These are phyloP conservation scores for Solanum hybrid DNA, from an alignment of 305 asterid species.

Conservation along the genomic window DNA sequence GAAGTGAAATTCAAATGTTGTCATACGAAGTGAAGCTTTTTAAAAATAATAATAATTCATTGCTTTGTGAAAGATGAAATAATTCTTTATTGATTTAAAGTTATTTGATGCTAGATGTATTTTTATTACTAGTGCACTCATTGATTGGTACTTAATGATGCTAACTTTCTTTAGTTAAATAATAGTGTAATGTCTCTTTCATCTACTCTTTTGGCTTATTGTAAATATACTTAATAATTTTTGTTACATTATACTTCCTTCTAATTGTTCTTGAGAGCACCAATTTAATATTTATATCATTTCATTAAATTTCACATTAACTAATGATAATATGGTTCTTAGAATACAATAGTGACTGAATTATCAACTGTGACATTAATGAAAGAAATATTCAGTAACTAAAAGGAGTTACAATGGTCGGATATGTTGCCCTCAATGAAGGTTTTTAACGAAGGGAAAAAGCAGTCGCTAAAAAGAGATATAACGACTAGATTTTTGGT, in stretches of 20 bases:
- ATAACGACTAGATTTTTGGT: neutral
- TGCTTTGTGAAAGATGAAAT: neutral
- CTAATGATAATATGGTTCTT: neutral
- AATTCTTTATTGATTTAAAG: neutral
- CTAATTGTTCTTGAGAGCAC: neutral
- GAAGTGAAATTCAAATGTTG: neutral
- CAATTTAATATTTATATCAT: neutral
- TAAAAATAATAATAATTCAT: neutral
- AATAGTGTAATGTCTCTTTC: neutral
- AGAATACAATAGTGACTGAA: neutral
- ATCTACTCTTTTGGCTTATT: neutral
- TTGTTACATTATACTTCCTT: neutral
- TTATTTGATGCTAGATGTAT: neutral
- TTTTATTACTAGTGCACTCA: neutral
- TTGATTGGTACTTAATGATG: neutral
- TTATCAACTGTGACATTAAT: too few species aligned
- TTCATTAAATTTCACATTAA: neutral
- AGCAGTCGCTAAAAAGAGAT: too few species aligned
- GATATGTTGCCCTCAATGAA: too few species aligned
- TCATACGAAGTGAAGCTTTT: neutral
- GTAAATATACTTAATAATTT: neutral
- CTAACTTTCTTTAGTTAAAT: neutral
- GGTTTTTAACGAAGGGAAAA: neutral
- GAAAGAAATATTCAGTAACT: too few species aligned
- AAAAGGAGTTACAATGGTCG: too few species aligned